Evolutionary conservation across 2,329 filamentous ascomycete species (phyloP).

Genomic region (Colletotrichum sp.): DNA sequence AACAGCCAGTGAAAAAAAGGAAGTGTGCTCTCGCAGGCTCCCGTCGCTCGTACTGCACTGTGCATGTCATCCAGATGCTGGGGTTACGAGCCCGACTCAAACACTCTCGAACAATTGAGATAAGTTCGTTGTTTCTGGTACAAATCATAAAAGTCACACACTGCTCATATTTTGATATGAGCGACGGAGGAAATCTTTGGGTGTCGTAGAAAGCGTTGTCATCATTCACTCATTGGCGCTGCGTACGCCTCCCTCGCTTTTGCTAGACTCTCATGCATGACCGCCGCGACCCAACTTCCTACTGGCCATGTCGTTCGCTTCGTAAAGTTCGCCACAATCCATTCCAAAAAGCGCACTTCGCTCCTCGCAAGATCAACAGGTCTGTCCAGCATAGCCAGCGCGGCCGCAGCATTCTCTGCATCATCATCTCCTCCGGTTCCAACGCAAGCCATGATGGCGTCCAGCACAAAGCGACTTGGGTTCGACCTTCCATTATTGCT

Average conservation of each 20-base stretch:
- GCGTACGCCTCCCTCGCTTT: conserved; percentile 3
- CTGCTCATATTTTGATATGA: neutral
- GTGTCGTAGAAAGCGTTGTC: neutral
- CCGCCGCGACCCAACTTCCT: neutral
- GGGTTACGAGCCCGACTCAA: neutral
- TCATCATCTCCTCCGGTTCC: neutral
- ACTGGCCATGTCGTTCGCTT: conserved; percentile 7
- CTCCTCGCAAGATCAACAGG: neutral
- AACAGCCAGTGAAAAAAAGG: neutral
- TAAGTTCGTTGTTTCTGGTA: fast-evolving
- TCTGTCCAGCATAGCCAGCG: neutral
- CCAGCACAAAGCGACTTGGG: conserved; percentile 1
- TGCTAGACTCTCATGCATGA: conserved; percentile 1
- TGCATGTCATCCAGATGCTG: neutral
- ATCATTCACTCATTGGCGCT: neutral
- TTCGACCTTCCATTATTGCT: neutral
- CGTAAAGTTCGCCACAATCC: conserved; percentile 5
- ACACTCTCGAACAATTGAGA: neutral
- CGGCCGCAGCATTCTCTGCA: neutral
- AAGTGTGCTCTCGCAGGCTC: neutral
- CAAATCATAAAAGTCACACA: neutral
- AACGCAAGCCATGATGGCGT: conserved; percentile 11
- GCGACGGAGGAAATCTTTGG: neutral
- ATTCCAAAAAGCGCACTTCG: neutral
- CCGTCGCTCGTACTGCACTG: neutral